Evolutionary conservation across 2,329 filamentous ascomycete genomes (phyloP).

Genomic region (Exophiala sp.): DNA sequence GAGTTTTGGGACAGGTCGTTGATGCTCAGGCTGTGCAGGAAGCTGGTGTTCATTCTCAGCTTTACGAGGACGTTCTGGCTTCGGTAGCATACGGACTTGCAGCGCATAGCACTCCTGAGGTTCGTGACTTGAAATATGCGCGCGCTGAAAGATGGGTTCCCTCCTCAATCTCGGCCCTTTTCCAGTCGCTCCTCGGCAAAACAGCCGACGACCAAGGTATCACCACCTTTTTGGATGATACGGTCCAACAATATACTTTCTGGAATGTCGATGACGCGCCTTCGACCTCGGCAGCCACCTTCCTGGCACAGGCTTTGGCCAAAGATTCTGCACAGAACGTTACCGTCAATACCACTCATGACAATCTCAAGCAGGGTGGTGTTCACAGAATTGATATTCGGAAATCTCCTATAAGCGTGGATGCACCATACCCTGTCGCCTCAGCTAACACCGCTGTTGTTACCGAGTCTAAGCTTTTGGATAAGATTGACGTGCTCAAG

Average conservation of each 20-base stretch:
- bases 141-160: slow-evolving; percentile 65
- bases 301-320: slow-evolving; percentile 58
- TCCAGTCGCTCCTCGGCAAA: slow-evolving; percentile 44
- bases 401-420: slow-evolving; percentile 74
- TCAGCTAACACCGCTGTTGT: slow-evolving; percentile 76
- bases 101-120: slow-evolving; percentile 59
- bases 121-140: slow-evolving; percentile 87
- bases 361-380: slow-evolving; percentile 69
- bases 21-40: slow-evolving; percentile 72
- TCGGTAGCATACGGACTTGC: slow-evolving; percentile 74
- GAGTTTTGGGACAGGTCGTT: slow-evolving; percentile 83
- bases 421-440: slow-evolving; percentile 77
- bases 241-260: slow-evolving; percentile 81
- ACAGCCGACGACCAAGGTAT: slow-evolving; percentile 48
- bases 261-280: slow-evolving; percentile 82
- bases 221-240: slow-evolving; percentile 43
- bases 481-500: slow-evolving; percentile 70
- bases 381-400: slow-evolving; percentile 80
- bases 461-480: slow-evolving; percentile 74
- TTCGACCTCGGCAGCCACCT: slow-evolving; percentile 62
- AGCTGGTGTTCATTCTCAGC: slow-evolving; percentile 70
- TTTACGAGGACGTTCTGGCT: slow-evolving; percentile 89
- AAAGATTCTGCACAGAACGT: slow-evolving; percentile 61
- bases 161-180: slow-evolving; percentile 41
- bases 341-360: slow-evolving; percentile 56